phyloP scores from a whole-genome alignment of 169 alveolate species.

The Babesia microti region DNA sequence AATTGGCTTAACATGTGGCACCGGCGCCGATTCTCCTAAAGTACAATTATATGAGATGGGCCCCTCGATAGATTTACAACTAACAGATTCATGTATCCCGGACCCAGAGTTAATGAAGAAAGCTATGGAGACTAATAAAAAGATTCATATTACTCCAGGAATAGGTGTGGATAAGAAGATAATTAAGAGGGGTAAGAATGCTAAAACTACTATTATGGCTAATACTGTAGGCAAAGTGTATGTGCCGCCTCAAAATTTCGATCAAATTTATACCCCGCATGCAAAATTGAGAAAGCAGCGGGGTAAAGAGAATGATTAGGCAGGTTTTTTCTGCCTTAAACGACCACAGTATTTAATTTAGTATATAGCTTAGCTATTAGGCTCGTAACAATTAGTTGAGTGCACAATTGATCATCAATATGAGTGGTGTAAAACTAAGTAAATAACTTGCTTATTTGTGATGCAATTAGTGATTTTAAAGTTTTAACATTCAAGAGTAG shows the following conservation, averaged over 20 bases:
- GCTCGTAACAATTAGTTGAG: too few relatives aligned
- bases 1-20: background rate
- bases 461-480: too few relatives aligned
- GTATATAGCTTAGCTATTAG: too few relatives aligned
- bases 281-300: too few relatives aligned
- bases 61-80: conserved; percentile 24
- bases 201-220: conserved; percentile 22
- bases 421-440: too few relatives aligned
- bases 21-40: conserved; percentile 8
- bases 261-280: conserved; percentile 35
- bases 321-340: too few relatives aligned
- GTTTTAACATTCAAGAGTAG: too few relatives aligned
- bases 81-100: conserved; percentile 21
- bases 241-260: conserved; percentile 15
- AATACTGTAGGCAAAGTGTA: conserved; percentile 35
- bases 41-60: conserved; percentile 37
- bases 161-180: background rate
- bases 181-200: conserved; percentile 22
- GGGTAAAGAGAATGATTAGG: too few relatives aligned
- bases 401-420: too few relatives aligned
- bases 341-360: too few relatives aligned
- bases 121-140: conserved; percentile 14
- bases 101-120: conserved; percentile 18
- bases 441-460: too few relatives aligned
- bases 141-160: conserved; percentile 28